These are phyloP conservation scores for Solanum peruvianum DNA, from an alignment of 257 asterid genomes.

Conservation along the genomic window DNA sequence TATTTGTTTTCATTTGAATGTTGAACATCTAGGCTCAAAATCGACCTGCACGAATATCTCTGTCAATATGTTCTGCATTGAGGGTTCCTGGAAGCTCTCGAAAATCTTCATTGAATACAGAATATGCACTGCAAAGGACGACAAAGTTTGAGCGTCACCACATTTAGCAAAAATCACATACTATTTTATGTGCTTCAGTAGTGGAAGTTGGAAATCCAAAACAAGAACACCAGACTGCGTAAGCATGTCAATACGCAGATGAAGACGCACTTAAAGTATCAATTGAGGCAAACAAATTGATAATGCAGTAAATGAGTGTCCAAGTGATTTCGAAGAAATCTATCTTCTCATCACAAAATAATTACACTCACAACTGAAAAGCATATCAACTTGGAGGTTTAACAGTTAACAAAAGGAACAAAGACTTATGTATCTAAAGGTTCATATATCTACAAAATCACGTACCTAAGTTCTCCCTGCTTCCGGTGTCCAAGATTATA, in stretches of 20 bases:
- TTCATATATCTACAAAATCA: neutral
- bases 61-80: constrained; percentile 81
- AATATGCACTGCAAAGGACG: constrained; percentile 71
- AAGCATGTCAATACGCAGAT: neutral
- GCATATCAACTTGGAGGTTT: neutral
- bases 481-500: constrained; percentile 82
- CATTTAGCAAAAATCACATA: neutral
- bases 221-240: neutral
- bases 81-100: constrained; percentile 93
- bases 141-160: neutral
- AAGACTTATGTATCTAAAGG: neutral
- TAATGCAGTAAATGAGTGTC: neutral
- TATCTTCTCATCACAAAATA: neutral
- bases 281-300: neutral
- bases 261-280: neutral
- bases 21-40: constrained; percentile 21
- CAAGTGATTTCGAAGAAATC: neutral
- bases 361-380: neutral
- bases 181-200: neutral
- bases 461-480: constrained; percentile 84
- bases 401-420: neutral
- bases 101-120: constrained; percentile 82
- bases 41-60: constrained; percentile 80
- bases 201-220: neutral
- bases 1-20: neutral